A percentile compares a stretch with the other conserved stretches of the same genome.
Evolutionary conservation across 768 basidiomycete species (phyloP).

Genomic region (Termitomyces sp.): DNA sequence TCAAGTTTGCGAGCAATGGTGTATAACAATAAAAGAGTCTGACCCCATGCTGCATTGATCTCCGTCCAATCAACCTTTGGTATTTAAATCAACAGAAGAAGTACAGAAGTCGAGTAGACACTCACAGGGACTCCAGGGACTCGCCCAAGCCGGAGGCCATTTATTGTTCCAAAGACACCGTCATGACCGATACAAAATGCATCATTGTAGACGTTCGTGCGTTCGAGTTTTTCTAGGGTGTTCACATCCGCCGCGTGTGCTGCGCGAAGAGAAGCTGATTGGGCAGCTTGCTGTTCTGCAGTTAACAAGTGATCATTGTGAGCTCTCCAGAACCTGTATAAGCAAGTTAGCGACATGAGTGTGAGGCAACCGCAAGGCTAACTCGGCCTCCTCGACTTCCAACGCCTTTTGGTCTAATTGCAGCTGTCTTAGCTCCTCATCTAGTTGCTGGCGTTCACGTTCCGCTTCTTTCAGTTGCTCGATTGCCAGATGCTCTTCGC

Average conservation of each 20-base stretch:
- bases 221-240: conserved; percentile 78
- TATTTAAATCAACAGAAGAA: conserved; percentile 10
- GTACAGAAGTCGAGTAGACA: conserved; percentile 9
- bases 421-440: conserved; percentile 62
- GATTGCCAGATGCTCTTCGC: conserved; percentile 63
- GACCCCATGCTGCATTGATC: conserved; percentile 98
- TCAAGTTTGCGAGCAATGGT: conserved; percentile 91
- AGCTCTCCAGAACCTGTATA: conserved; percentile 70
- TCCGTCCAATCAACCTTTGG: conserved; percentile 93
- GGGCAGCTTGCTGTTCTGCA: conserved; percentile 61
- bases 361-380: conserved; percentile 23
- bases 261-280: conserved; percentile 66
- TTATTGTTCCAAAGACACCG: conserved; percentile 96
- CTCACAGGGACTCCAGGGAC: conserved; percentile 77
- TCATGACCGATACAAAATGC: conserved; percentile 95
- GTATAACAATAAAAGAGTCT: conserved; percentile 86
- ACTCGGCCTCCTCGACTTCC: conserved; percentile 84
- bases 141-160: conserved; percentile 87
- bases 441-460: conserved; percentile 69
- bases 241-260: conserved; percentile 75
- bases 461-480: conserved; percentile 76
- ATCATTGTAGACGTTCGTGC: conserved; percentile 94
- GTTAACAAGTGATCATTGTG: conserved; percentile 70
- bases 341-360: conserved; percentile 8
- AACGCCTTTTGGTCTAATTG: conserved; percentile 75